Percentiles rank a stretch among this genome's conserved stretches.
Conservation (phyloP, 140 eudicot genomes). For the Artemisia princeps region DNA sequence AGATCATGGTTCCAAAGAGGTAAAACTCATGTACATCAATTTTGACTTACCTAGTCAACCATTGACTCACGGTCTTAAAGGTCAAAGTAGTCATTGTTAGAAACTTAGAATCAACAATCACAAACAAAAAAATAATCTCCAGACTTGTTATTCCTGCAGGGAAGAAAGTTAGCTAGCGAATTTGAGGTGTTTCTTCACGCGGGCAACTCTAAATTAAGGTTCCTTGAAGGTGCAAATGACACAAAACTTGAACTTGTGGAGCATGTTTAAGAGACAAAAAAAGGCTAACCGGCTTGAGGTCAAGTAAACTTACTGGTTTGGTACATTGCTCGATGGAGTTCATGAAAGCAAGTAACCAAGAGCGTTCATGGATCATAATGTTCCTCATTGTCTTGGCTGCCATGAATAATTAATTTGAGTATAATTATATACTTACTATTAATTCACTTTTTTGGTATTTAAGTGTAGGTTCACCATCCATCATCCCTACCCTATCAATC, state of each 20-base stretch:
- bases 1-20: slow-evolving; percentile 97
- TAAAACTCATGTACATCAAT: slow-evolving; percentile 23
- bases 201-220: not conserved
- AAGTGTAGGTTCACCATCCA: slow-evolving; percentile 21
- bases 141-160: slow-evolving; percentile 19
- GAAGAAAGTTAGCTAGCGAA: slow-evolving; percentile 24
- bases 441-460: slow-evolving; percentile 17
- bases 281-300: slow-evolving; percentile 4
- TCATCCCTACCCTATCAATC: slow-evolving; percentile 10
- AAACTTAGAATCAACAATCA: not conserved
- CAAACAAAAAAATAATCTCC: not conserved
- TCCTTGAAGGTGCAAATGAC: slow-evolving; percentile 17
- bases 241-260: slow-evolving; percentile 10
- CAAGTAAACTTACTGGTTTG: slow-evolving; percentile 14
- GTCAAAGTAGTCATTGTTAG: not conserved
- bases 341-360: slow-evolving; percentile 17
- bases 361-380: slow-evolving; percentile 19
- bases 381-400: slow-evolving; percentile 18
- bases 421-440: not conserved
- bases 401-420: slow-evolving; percentile 16
- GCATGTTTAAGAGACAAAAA: slow-evolving; percentile 21
- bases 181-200: slow-evolving; percentile 13
- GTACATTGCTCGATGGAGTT: slow-evolving; percentile 11
- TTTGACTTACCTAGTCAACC: slow-evolving; percentile 1
- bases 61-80: not conserved